phyloP scores from a whole-genome alignment of 2,329 filamentous ascomycete species.

The Pseudocercospora cruenta region DNA sequence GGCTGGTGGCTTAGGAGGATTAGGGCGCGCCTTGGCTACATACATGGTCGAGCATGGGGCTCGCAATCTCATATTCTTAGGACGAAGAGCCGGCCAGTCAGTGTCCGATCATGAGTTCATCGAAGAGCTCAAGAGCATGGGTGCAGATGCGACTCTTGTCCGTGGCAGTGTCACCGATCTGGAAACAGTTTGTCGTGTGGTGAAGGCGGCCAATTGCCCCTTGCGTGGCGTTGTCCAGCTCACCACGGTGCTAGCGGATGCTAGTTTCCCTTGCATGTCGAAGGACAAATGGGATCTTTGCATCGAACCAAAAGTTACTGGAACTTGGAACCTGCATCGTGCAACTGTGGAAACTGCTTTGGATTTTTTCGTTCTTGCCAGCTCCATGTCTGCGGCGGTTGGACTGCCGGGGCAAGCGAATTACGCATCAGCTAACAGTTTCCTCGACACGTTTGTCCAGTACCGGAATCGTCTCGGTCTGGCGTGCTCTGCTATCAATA shows the following conservation, averaged over 20 bases:
- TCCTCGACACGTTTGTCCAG: conserved; percentile 34
- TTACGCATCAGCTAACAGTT: conserved; percentile 42
- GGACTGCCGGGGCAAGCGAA: conserved; percentile 61
- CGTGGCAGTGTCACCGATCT: not conserved
- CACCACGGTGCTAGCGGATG: conserved; percentile 15
- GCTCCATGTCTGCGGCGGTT: conserved; percentile 58
- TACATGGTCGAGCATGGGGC: conserved; percentile 30
- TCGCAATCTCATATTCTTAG: conserved; percentile 23
- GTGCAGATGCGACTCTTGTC: not conserved
- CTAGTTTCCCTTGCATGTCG: conserved; percentile 12
- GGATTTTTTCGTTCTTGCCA: conserved; percentile 16
- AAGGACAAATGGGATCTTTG: conserved; percentile 7
- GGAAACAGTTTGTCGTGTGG: conserved; percentile 14
- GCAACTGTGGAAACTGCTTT: conserved; percentile 30
- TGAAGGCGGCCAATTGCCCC: conserved; percentile 19
- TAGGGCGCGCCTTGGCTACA: conserved; percentile 12
- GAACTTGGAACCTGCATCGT: conserved; percentile 32
- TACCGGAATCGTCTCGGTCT: conserved; percentile 47
- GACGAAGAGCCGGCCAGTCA: conserved; percentile 13
- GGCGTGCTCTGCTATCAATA: conserved; percentile 54
- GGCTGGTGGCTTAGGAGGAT: not conserved
- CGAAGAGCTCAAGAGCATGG: not conserved
- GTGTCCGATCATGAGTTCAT: not conserved
- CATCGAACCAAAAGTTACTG: conserved; percentile 12
- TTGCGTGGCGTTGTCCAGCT: conserved; percentile 15